These are phyloP conservation scores for Haematococcus sp. DNA, from an alignment of 139 green algal genomes.

Conservation along the genomic window DNA sequence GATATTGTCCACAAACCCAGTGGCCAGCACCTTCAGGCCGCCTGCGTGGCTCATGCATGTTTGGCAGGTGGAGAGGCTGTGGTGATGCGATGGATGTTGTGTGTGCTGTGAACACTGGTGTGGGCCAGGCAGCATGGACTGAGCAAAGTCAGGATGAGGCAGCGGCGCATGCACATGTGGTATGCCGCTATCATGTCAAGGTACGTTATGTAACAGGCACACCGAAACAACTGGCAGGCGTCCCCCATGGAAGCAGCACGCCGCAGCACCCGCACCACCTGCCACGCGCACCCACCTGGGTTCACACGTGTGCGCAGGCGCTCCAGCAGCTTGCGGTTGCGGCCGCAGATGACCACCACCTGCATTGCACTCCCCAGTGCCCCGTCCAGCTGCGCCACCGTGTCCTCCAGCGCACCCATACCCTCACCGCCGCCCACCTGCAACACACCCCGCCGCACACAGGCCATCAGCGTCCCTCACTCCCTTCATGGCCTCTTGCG, in stretches of 20 bases:
- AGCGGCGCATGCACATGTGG: too few relatives aligned
- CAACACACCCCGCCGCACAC: constrained; percentile 23
- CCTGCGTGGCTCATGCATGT: not conserved
- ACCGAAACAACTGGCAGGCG: too few relatives aligned
- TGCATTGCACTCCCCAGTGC: constrained; percentile 49
- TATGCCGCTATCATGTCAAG: too few relatives aligned
- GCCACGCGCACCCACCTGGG: too few relatives aligned
- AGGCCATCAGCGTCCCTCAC: not conserved
- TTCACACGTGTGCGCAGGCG: constrained; percentile 40
- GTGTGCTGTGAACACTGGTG: not conserved
- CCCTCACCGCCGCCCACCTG: constrained; percentile 90
- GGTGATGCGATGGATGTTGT: not conserved
- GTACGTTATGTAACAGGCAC: too few relatives aligned
- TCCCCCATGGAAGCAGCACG: too few relatives aligned
- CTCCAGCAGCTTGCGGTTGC: constrained; percentile 81
- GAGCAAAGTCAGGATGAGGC: constrained; percentile 35
- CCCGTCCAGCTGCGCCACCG: constrained; percentile 69
- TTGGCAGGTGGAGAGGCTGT: not conserved
- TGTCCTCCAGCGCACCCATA: constrained; percentile 93
- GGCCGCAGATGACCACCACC: constrained; percentile 91
- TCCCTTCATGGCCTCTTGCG: too few relatives aligned
- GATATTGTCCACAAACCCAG: constrained; percentile 94
- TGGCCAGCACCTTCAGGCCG: constrained; percentile 15
- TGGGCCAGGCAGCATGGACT: constrained; percentile 40
- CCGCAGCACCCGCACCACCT: too few relatives aligned